Percentiles rank a stretch among this genome's conserved stretches.
Evolutionary conservation across 2,329 filamentous ascomycete species (phyloP).

Genomic region (Pseudocercospora macadamiae): DNA sequence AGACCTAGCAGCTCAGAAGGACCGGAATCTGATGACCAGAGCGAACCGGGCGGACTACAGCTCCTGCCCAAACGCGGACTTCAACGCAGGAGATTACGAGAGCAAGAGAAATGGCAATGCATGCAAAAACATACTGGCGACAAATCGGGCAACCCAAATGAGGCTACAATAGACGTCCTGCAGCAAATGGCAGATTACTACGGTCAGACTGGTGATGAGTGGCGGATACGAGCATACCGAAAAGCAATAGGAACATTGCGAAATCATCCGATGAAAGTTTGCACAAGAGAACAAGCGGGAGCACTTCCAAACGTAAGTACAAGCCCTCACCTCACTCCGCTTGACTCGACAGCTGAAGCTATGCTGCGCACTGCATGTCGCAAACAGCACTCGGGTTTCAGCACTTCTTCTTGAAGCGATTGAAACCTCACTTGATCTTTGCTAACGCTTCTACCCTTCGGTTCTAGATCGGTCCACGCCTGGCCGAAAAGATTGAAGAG

Average conservation of each 20-base stretch:
- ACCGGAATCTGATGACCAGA: conserved; percentile 16
- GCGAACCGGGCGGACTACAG: conserved; percentile 7
- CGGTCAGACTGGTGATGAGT: conserved; percentile 71
- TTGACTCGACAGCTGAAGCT: too few relatives aligned
- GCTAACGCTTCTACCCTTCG: too few relatives aligned
- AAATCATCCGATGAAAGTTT: conserved; percentile 65
- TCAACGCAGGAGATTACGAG: conserved; percentile 20
- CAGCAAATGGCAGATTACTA: conserved; percentile 81
- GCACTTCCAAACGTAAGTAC: conserved; percentile 68
- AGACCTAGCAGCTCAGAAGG: conserved; percentile 34
- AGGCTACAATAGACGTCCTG: conserved; percentile 73
- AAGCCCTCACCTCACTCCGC: too few relatives aligned
- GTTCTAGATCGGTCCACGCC: conserved; percentile 68
- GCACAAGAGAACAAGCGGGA: conserved; percentile 69
- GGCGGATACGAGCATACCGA: conserved; percentile 75
- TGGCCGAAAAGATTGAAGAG: conserved; percentile 87
- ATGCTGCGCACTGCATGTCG: too few relatives aligned
- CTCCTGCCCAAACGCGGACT: conserved; percentile 27
- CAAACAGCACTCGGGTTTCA: too few relatives aligned
- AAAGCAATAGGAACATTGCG: conserved; percentile 74
- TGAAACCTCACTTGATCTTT: too few relatives aligned
- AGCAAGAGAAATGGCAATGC: conserved; percentile 56
- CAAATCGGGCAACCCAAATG: conserved; percentile 66
- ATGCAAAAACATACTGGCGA: conserved; percentile 60
- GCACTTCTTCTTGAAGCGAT: too few relatives aligned